These are phyloP conservation scores for Salix koriyanagi DNA, from an alignment of 345 rosid species.

Conservation along the genomic window DNA sequence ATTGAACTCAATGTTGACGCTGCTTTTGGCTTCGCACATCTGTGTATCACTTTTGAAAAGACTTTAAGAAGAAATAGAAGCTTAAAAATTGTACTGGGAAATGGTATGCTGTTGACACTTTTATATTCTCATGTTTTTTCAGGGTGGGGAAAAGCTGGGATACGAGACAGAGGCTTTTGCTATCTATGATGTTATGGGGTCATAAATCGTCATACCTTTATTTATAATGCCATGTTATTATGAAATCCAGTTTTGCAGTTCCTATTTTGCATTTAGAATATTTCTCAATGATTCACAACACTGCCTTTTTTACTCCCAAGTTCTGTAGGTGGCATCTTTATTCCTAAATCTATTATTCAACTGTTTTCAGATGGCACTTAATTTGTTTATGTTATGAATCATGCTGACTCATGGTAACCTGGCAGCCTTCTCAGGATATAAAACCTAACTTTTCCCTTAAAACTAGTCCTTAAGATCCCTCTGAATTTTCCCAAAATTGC, in stretches of 20 bases:
- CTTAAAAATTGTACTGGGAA: no score
- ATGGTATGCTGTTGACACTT: background rate
- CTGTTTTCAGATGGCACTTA: no score
- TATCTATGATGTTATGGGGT: slow-evolving; percentile 89
- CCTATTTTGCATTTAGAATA: background rate
- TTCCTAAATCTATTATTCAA: no score
- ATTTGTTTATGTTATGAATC: background rate
- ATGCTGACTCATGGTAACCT: background rate
- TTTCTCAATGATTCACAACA: background rate
- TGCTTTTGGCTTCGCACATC: no score
- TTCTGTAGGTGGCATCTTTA: background rate
- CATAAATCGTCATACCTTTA: slow-evolving; percentile 15
- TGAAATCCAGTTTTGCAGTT: slow-evolving; percentile 1
- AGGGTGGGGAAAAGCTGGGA: slow-evolving; percentile 66
- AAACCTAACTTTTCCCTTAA: background rate
- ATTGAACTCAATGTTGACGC: no score
- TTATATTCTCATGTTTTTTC: slow-evolving; percentile 22
- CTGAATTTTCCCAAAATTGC: background rate
- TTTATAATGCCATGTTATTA: slow-evolving; percentile 5
- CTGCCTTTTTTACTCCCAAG: background rate
- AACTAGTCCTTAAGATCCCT: background rate
- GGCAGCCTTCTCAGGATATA: background rate
- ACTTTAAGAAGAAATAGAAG: no score
- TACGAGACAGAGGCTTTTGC: slow-evolving; percentile 93
- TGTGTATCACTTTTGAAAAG: no score